Evolutionary conservation across 805 yeast species (phyloP).

Genomic region (Kregervanrija pseudodelftensis): DNA sequence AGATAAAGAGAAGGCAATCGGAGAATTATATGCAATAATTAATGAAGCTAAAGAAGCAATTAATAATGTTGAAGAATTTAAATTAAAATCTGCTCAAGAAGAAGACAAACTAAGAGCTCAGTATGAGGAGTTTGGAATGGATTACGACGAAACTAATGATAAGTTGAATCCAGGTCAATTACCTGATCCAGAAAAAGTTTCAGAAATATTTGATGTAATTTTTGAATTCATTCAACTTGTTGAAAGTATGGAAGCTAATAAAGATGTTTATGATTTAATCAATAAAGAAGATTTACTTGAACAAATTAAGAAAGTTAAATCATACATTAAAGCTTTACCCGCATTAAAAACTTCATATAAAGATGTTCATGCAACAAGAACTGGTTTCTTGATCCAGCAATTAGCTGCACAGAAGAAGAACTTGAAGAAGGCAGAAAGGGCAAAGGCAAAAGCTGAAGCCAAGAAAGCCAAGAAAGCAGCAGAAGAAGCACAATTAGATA

Average conservation of each 20-base stretch:
- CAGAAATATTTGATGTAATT: slow-evolving; percentile 20
- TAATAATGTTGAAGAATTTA: slow-evolving; percentile 1
- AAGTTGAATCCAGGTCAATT: slow-evolving; percentile 32
- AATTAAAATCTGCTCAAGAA: slow-evolving; percentile 29
- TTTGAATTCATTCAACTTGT: slow-evolving; percentile 24
- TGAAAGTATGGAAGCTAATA: slow-evolving; percentile 21
- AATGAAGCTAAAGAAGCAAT: background rate
- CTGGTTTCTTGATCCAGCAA: slow-evolving; percentile 18
- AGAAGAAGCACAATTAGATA: background rate
- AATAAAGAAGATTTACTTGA: slow-evolving; percentile 20
- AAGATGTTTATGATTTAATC: slow-evolving; percentile 9
- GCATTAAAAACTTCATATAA: slow-evolving; percentile 18
- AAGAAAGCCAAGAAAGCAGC: background rate
- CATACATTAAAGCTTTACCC: slow-evolving; percentile 14
- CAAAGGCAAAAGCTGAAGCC: slow-evolving; percentile 3
- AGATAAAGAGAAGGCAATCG: too few relatives aligned
- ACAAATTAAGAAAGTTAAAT: slow-evolving; percentile 16
- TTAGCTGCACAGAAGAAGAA: slow-evolving; percentile 1
- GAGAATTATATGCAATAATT: too few relatives aligned
- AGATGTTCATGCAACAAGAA: slow-evolving; percentile 24
- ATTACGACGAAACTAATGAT: slow-evolving; percentile 45
- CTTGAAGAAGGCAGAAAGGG: slow-evolving; percentile 15
- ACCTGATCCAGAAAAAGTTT: slow-evolving; percentile 21
- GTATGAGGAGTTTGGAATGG: slow-evolving; percentile 39
- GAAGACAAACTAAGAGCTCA: slow-evolving; percentile 34